Evolutionary conservation across 192 early-diverging fungal genomes (phyloP).

Genomic region (Chytriomyces sp.): DNA sequence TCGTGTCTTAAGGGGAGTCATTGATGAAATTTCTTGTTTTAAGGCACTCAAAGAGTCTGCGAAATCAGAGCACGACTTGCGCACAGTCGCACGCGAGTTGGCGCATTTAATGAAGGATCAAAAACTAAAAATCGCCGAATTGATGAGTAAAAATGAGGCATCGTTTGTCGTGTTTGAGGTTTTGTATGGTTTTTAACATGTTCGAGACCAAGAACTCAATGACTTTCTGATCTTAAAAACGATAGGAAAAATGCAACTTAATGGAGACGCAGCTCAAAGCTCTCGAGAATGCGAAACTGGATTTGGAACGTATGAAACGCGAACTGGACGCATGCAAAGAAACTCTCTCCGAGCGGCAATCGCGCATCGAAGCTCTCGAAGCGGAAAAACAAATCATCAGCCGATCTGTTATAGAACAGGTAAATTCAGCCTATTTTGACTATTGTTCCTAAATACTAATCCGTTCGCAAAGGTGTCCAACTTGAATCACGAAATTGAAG

Average conservation of each 20-base stretch:
- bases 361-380: neutral
- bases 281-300: conserved; percentile 35
- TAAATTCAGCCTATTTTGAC: neutral
- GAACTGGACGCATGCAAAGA: conserved; percentile 10
- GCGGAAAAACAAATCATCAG: neutral
- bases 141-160: conserved; percentile 34
- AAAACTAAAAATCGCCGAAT: conserved; percentile 45
- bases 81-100: conserved; percentile 37
- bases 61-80: conserved; percentile 39
- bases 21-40: neutral
- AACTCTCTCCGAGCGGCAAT: neutral
- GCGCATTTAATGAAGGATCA: conserved; percentile 50
- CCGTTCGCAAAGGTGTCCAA: no score
- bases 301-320: conserved; percentile 36
- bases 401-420: neutral
- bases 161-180: conserved; percentile 46
- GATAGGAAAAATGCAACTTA: conserved; percentile 20
- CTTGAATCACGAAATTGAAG: neutral
- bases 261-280: conserved; percentile 22
- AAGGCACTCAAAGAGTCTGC: conserved; percentile 25
- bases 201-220: neutral
- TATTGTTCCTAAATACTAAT: neutral
- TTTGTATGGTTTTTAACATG: neutral
- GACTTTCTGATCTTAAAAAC: neutral
- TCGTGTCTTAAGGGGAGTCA: neutral